Base-by-base conservation (phyloP, 768 basidiomycete species). In the Mycena venus region DNA sequence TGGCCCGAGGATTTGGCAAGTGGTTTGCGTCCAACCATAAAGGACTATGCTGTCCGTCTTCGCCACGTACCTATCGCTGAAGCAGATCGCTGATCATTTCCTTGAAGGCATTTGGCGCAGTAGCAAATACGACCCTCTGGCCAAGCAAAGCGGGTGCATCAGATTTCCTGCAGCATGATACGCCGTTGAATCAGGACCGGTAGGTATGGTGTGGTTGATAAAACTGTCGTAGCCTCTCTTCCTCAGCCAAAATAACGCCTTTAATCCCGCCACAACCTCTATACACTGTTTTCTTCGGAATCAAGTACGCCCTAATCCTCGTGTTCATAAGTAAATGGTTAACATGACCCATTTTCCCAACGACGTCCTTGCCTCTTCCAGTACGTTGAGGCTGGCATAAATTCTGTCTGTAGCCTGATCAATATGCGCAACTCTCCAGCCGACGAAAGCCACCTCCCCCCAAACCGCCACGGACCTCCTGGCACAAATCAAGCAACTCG, bases 281-380 rank as follows among this genome's bases (percentile, higher is more conserved):
- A 8, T 91, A 89, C 65, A 84, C 85, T 2, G 77, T 88, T 9
- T 91, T 91, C 78, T 90, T 90, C 71, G 90, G 90, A 12, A 91
- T 90, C 68, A 90, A 89, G 88, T 89, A 11, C 47, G 12, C 21
- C 23, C 11, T n/a, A n/a, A n/a, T n/a, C n/a, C n/a, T 40, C 14
- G 15, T 19, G 29, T 31, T n/a, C n/a, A n/a, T 12, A 17, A 9
- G 21, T 40, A 10, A 55, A 23, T 10, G 34, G 19, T 36, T 32
- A 11, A 60, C 63, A 72, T 78, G 44, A 78, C 58, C 2, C 29
- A 34, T 60, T 27, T 49, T n/a, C n/a, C 8, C 23, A 69, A 58
- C 25, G 88, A 89, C 70, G 87, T 84, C 79, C 77, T 81, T n/a
- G 87, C 86, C 32, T 87, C 88, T 0, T 81, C 29, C 27, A 60